A percentile compares a stretch with the other conserved stretches of the same genome.
Evolutionary conservation across 441 rosid species (phyloP).

Genomic region (Erodium moschatum): DNA sequence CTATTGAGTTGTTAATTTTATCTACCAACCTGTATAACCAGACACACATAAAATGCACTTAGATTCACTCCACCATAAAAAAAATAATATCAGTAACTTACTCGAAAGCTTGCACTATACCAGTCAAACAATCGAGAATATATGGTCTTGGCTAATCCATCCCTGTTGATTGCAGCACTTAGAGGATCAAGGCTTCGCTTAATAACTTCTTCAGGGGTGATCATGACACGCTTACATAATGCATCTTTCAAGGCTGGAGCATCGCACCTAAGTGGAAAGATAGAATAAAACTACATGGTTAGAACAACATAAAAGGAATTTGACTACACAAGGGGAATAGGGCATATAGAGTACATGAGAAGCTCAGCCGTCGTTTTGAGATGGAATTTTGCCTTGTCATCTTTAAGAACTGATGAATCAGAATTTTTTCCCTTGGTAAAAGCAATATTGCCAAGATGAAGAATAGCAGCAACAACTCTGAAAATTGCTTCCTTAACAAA

Average conservation of each 20-base stretch:
- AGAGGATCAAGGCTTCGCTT: constrained; percentile 79
- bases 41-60: constrained; percentile 12
- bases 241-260: constrained; percentile 63
- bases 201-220: constrained; percentile 85
- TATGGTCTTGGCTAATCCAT: constrained; percentile 78
- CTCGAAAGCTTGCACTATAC: constrained; percentile 26
- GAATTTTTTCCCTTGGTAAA: constrained; percentile 75
- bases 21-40: constrained; percentile 57
- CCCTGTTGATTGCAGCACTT: constrained; percentile 62
- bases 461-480: constrained; percentile 87
- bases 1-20: constrained; percentile 66
- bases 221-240: constrained; percentile 74
- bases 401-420: constrained; percentile 81
- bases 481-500: constrained; percentile 76
- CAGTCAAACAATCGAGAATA: constrained; percentile 77
- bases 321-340: background rate
- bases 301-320: background rate
- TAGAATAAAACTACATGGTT: background rate
- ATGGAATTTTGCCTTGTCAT: constrained; percentile 74
- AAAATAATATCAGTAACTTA: constrained; percentile 6
- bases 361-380: constrained; percentile 83
- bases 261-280: constrained; percentile 49
- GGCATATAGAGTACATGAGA: constrained; percentile 48
- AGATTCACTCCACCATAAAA: constrained; percentile 9
- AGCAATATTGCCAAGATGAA: constrained; percentile 73